These are phyloP conservation scores for Pestalotiopsis sp. DNA, from an alignment of 2,329 filamentous ascomycete genomes.

Conservation along the genomic window DNA sequence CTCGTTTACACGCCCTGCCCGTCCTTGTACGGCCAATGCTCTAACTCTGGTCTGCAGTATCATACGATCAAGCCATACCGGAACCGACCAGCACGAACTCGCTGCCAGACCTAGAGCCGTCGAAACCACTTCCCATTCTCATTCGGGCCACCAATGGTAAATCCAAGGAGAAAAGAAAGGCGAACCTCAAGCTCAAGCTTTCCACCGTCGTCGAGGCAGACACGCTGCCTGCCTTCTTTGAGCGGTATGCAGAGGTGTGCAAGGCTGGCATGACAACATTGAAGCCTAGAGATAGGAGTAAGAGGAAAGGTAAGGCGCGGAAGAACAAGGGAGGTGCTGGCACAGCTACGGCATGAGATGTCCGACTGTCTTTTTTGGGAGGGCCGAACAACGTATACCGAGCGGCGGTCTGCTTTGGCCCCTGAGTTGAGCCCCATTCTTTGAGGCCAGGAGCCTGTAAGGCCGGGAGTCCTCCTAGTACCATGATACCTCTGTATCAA, in stretches of 20 bases:
- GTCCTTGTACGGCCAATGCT: not conserved
- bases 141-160: constrained; percentile 86
- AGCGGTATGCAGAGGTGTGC: constrained; percentile 85
- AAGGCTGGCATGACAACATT: constrained; percentile 85
- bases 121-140: constrained; percentile 69
- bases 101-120: constrained; percentile 61
- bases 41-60: constrained; percentile 35
- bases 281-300: constrained; percentile 92
- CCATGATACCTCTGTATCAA: too few relatives aligned
- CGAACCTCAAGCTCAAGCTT: constrained; percentile 76
- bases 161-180: constrained; percentile 54
- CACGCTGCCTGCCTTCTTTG: constrained; percentile 79
- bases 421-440: too few relatives aligned
- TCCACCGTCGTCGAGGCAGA: constrained; percentile 80
- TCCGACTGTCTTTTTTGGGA: not conserved
- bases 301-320: constrained; percentile 79
- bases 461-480: too few relatives aligned
- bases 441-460: too few relatives aligned
- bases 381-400: too few relatives aligned
- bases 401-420: too few relatives aligned
- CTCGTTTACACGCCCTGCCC: too few relatives aligned
- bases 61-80: constrained; percentile 41
- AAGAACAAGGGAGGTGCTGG: constrained; percentile 64
- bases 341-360: constrained; percentile 28
- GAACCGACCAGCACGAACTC: constrained; percentile 48